A percentile compares a stretch with the other conserved stretches of the same genome.
Evolutionary conservation across 768 basidiomycete genomes (phyloP).

Genomic region (Phylloporus arenicola): DNA sequence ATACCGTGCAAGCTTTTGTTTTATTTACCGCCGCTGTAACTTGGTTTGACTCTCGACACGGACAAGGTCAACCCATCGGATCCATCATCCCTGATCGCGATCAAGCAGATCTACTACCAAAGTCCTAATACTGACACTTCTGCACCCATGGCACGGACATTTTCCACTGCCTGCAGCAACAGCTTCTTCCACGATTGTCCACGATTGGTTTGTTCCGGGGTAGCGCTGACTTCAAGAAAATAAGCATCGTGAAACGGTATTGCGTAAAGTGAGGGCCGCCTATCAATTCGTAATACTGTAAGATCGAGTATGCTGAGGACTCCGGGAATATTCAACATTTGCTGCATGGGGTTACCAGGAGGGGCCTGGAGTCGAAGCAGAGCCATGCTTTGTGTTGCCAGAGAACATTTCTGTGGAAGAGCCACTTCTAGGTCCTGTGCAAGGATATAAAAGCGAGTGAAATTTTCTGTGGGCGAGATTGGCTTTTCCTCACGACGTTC

Average conservation of each 20-base stretch:
- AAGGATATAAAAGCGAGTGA: slow-evolving; percentile 65
- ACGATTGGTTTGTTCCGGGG: not conserved
- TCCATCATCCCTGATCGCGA: not conserved
- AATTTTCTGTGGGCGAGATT: slow-evolving; percentile 44
- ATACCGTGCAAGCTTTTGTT: no score
- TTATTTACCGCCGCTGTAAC: no score
- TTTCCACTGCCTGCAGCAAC: slow-evolving; percentile 33
- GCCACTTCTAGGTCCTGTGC: slow-evolving; percentile 31
- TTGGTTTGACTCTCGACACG: no score
- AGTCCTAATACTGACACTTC: slow-evolving; percentile 40
- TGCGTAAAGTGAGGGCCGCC: slow-evolving; percentile 48
- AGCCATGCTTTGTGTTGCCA: slow-evolving; percentile 26
- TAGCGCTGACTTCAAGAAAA: slow-evolving; percentile 50
- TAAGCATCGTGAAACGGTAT: slow-evolving; percentile 55
- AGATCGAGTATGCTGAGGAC: slow-evolving; percentile 38
- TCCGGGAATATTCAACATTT: slow-evolving; percentile 10
- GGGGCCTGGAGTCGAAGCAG: slow-evolving; percentile 34
- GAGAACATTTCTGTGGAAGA: slow-evolving; percentile 24
- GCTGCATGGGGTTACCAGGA: not conserved
- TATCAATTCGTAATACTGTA: slow-evolving; percentile 50
- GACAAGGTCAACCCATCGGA: not conserved
- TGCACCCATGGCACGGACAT: slow-evolving; percentile 31
- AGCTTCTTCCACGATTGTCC: slow-evolving; percentile 28
- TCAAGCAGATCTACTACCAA: slow-evolving; percentile 37
- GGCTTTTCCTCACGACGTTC: not conserved